Evolutionary conservation across 2,329 filamentous ascomycete genomes (phyloP).

Genomic region (Fusarium zealandicum): DNA sequence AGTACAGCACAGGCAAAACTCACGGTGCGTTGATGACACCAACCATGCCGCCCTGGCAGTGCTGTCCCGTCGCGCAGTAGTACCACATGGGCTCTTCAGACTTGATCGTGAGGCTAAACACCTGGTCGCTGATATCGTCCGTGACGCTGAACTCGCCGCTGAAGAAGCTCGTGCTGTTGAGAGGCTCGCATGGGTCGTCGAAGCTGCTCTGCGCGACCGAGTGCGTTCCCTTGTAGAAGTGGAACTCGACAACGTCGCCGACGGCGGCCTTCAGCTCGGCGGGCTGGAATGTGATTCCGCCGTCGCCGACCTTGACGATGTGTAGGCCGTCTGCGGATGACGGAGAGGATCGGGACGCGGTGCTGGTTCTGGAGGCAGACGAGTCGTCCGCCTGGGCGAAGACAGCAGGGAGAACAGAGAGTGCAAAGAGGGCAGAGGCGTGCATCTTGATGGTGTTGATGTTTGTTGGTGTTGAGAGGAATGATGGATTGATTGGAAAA

Average conservation of each 20-base stretch:
- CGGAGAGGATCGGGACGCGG: not conserved
- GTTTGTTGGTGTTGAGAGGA: not conserved
- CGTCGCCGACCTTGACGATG: conserved; percentile 37
- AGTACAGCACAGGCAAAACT: conserved; percentile 10
- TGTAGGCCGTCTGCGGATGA: conserved; percentile 15
- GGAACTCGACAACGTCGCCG: conserved; percentile 57
- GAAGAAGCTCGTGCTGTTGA: conserved; percentile 58
- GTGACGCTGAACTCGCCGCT: conserved; percentile 30
- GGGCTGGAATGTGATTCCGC: conserved; percentile 57
- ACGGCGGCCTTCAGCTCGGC: conserved; percentile 57
- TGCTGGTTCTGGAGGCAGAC: not conserved
- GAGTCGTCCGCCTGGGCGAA: conserved; percentile 14
- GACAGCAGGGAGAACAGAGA: conserved; percentile 18
- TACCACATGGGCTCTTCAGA: conserved; percentile 67
- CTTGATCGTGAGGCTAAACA: conserved; percentile 33
- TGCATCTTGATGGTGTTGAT: conserved; percentile 24
- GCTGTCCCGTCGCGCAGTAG: conserved; percentile 66
- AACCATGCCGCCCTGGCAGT: conserved; percentile 69
- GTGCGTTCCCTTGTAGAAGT: conserved; percentile 60
- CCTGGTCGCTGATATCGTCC: conserved; percentile 20
- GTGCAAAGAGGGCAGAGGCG: conserved; percentile 18
- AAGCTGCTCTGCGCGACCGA: conserved; percentile 68
- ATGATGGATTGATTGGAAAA: not conserved
- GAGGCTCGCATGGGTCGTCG: conserved; percentile 64
- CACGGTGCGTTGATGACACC: conserved; percentile 51